phyloP scores from a whole-genome alignment of 2,329 filamentous ascomycete genomes.

The Fusarium chlamydosporum region DNA sequence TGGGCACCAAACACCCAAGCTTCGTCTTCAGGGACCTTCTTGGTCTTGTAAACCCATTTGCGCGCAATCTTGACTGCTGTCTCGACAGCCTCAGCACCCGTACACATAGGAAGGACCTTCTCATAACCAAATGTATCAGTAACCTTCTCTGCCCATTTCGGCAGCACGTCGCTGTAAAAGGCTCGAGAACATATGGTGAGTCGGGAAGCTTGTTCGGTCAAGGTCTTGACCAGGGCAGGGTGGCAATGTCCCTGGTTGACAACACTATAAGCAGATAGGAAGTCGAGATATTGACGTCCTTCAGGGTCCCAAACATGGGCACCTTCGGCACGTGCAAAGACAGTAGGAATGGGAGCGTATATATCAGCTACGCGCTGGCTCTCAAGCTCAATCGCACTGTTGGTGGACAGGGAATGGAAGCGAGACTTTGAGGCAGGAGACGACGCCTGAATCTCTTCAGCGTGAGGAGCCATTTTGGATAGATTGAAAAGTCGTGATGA shows the following conservation, averaged over 20 bases:
- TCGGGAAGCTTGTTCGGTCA: slow-evolving; percentile 89
- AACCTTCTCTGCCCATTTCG: slow-evolving; percentile 41
- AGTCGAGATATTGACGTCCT: slow-evolving; percentile 95
- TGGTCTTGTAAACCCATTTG: slow-evolving; percentile 42
- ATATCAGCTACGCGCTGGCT: slow-evolving; percentile 77
- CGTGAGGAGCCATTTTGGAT: too few species aligned
- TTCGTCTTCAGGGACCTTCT: slow-evolving; percentile 36
- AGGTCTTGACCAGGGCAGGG: slow-evolving; percentile 90
- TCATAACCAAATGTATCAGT: slow-evolving; percentile 40
- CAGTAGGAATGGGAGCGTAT: slow-evolving; percentile 96
- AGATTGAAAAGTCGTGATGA: too few species aligned
- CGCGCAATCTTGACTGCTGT: slow-evolving; percentile 41
- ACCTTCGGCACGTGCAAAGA: slow-evolving; percentile 88
- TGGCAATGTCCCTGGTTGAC: slow-evolving; percentile 60
- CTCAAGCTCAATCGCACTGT: too few species aligned
- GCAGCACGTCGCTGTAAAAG: slow-evolving; percentile 39
- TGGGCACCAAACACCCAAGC: slow-evolving; percentile 40
- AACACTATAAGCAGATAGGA: slow-evolving; percentile 85
- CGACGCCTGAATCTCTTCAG: too few species aligned
- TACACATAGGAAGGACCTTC: slow-evolving; percentile 37
- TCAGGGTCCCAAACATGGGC: slow-evolving; percentile 98
- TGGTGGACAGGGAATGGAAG: too few species aligned
- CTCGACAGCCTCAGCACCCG: slow-evolving; percentile 40
- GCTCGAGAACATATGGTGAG: slow-evolving; percentile 59
- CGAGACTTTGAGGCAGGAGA: too few species aligned